Base-by-base conservation (phyloP, 2,329 filamentous ascomycete genomes). In the Curvularia eragrostidis region DNA sequence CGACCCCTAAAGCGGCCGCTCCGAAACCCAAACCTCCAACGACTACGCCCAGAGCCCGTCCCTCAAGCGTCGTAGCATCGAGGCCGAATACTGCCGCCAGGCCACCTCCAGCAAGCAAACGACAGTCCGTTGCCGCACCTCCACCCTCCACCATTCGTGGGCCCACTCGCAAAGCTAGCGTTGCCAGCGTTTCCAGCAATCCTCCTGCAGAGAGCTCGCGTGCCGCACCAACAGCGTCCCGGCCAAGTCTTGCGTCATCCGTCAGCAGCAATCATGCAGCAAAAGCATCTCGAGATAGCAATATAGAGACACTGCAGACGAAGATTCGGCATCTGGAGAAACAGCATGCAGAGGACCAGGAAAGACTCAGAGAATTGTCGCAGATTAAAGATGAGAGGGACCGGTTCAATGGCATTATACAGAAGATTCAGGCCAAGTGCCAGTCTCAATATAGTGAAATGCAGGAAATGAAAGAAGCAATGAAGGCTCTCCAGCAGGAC, bases 391-490 rank as follows among this genome's bases (percentile, higher is more conserved):
- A 85, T 18, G 91, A 96, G 68, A 84, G 87, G 26, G 90, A 94
- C 70, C 89, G 89, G 64, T 93, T 90, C 62, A 91, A 96, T 74
- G 83, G 78, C 5, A 92, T 98, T 63, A 93, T 97, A 48, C 90
- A 96, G 71, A 97, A 96, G 69, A 80, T 99, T 46, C 92, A 97
- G 73, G 83, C 87, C 38, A 98, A 97, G 76, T 93, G 92, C 63
- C 91, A 96, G 70, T 87, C 91, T 0, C 89, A 94, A 56, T 89
- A 93, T 63, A 86, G 91, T 66, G 94, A 98, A 70, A 87, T 91
- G 59, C 80, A 81, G 0, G 89, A 94, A 15, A 78, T 97, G 24
- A 89, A 90, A 62, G 91, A 90, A 71, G 84, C 90, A 68, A 75
- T 96, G 42, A 93, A 92, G 69, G 91, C 96, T 66, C 85, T 89